These are phyloP conservation scores for Penicillium argentinense DNA, from an alignment of 495 filamentous ascomycete genomes.

Conservation along the genomic window DNA sequence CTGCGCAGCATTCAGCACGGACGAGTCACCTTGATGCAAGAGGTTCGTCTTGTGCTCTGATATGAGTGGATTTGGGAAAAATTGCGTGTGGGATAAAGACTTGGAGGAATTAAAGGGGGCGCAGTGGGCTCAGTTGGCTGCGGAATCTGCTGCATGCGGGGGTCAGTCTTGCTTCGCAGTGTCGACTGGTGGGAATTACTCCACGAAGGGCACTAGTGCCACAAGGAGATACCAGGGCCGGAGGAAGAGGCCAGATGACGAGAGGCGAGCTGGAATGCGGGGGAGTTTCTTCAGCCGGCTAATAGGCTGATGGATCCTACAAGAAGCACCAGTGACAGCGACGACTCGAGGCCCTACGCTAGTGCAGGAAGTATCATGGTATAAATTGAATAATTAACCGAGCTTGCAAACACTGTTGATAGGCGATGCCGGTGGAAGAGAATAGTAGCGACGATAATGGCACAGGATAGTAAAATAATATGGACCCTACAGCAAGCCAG, in stretches of 20 bases:
- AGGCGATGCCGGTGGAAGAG: no score
- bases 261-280: not conserved
- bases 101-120: no score
- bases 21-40: not conserved
- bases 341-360: not conserved
- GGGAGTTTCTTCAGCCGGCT: conserved; percentile 11
- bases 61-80: not conserved
- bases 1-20: not conserved
- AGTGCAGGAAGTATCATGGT: no score
- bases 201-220: not conserved
- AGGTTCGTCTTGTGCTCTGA: not conserved
- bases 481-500: conserved; percentile 31
- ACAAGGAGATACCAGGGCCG: not conserved
- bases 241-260: not conserved
- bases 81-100: not conserved
- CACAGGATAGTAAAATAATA: not conserved
- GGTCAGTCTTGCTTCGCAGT: no score
- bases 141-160: no score
- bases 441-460: no score
- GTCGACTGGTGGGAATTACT: conserved; percentile 22
- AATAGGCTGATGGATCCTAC: not conserved
- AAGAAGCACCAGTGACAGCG: not conserved
- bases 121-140: no score
- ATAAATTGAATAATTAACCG: not conserved
- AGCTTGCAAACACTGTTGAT: not conserved